phyloP scores from a whole-genome alignment of 1,284 basidiomycete species.

The Schizopora paradoxa region DNA sequence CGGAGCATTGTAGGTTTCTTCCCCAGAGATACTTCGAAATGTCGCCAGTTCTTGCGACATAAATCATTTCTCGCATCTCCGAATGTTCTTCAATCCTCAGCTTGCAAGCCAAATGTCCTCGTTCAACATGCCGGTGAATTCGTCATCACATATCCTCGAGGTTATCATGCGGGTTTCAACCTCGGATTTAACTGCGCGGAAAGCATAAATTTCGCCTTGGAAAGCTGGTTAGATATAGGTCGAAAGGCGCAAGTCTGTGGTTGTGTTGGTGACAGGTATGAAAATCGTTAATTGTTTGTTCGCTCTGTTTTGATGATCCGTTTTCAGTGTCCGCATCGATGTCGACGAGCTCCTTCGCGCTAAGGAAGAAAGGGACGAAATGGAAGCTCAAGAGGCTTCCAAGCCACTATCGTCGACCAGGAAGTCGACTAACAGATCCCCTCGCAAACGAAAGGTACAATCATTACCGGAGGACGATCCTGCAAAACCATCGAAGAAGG shows the following conservation, averaged over 20 bases:
- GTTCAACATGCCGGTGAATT: conserved; percentile 93
- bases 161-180: conserved; percentile 97
- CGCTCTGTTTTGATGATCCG: conserved; percentile 1
- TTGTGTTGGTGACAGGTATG: conserved; percentile 78
- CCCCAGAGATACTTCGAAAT: conserved; percentile 76
- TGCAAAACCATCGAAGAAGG: conserved; percentile 4
- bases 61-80: conserved; percentile 96
- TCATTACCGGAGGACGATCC: too few relatives aligned
- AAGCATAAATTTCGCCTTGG: conserved; percentile 95
- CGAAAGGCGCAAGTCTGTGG: conserved; percentile 76
- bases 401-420: conserved; percentile 8
- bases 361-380: conserved; percentile 38
- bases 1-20: conserved; percentile 66
- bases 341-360: conserved; percentile 77
- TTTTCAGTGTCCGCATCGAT: conserved; percentile 79
- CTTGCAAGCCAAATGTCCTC: conserved; percentile 81
- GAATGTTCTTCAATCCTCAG: conserved; percentile 70
- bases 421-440: conserved; percentile 17
- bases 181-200: conserved; percentile 97
- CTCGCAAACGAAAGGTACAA: background rate
- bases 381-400: conserved; percentile 16
- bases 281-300: background rate
- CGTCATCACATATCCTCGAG: conserved; percentile 91
- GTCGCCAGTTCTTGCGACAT: conserved; percentile 93
- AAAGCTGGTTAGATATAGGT: conserved; percentile 91